phyloP scores from a whole-genome alignment of 371 early-diverging fungal species.

The Hamiltosporidium tvaerminnensis region DNA sequence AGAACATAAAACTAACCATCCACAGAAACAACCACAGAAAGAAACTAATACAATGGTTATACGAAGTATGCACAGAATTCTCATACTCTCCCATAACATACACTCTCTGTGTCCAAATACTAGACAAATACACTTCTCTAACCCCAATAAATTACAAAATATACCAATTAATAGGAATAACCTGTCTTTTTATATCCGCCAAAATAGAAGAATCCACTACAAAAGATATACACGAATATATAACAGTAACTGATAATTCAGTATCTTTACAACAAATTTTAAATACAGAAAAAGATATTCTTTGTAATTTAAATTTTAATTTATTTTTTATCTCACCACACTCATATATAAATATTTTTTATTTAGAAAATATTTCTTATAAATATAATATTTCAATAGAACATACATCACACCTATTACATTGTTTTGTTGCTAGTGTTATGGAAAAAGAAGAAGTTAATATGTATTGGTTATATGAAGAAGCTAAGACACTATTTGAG shows the following conservation, averaged over 20 bases:
- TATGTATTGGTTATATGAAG: no score
- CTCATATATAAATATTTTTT: no score
- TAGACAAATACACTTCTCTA: constrained; percentile 37
- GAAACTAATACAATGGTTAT: constrained; percentile 47
- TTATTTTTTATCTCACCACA: constrained; percentile 10
- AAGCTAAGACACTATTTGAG: no score
- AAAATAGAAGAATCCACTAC: constrained; percentile 34
- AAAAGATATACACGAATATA: constrained; percentile 18
- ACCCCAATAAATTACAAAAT: constrained; percentile 11
- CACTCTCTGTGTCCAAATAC: constrained; percentile 28
- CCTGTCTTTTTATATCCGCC: constrained; percentile 38
- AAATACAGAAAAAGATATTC: constrained; percentile 36
- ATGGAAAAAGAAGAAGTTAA: no score
- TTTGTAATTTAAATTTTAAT: constrained; percentile 17
- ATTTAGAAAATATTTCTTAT: not conserved
- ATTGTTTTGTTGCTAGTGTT: no score
- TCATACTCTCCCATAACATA: constrained; percentile 28
- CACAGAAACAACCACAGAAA: constrained; percentile 35
- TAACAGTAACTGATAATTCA: constrained; percentile 39
- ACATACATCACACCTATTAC: no score
- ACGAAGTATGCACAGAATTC: constrained; percentile 46
- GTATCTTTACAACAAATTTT: constrained; percentile 34
- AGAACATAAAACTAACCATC: constrained; percentile 47
- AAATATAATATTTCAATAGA: not conserved
- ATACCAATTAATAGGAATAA: constrained; percentile 47